phyloP scores from a whole-genome alignment of 768 basidiomycete species.

The Termitomyces sp. region DNA sequence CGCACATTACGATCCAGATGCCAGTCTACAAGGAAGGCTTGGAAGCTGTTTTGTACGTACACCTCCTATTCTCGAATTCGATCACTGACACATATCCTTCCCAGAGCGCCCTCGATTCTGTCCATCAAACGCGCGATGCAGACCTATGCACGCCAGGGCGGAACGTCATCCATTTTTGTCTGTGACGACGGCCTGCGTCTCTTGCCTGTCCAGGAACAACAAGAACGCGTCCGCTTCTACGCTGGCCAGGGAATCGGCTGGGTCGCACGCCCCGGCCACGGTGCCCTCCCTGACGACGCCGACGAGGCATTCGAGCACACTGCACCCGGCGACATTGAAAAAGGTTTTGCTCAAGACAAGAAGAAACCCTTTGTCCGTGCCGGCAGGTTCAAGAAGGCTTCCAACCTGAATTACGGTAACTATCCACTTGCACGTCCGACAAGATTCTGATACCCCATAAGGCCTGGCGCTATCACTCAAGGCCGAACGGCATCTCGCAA shows the following conservation, averaged over 20 bases:
- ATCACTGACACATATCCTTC: too few species aligned
- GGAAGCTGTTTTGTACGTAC: slow-evolving; percentile 55
- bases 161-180: slow-evolving; percentile 68
- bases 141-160: slow-evolving; percentile 82
- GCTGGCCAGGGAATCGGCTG: slow-evolving; percentile 12
- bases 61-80: neutral
- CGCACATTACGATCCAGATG: slow-evolving; percentile 79
- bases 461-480: slow-evolving; percentile 39
- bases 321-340: slow-evolving; percentile 1
- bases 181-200: slow-evolving; percentile 71
- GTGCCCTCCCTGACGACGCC: neutral
- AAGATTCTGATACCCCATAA: neutral
- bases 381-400: slow-evolving; percentile 91
- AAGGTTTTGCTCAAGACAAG: neutral
- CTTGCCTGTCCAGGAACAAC: neutral
- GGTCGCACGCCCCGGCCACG: slow-evolving; percentile 14
- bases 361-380: slow-evolving; percentile 50
- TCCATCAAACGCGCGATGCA: slow-evolving; percentile 80
- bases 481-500: neutral
- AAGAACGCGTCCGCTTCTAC: slow-evolving; percentile 11
- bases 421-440: too few species aligned
- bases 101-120: slow-evolving; percentile 64
- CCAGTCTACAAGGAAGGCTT: slow-evolving; percentile 82
- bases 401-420: slow-evolving; percentile 82
- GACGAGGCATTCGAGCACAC: neutral